Conservation (phyloP, 2,329 filamentous ascomycete genomes). For the Sodiomyces alkalinus region DNA sequence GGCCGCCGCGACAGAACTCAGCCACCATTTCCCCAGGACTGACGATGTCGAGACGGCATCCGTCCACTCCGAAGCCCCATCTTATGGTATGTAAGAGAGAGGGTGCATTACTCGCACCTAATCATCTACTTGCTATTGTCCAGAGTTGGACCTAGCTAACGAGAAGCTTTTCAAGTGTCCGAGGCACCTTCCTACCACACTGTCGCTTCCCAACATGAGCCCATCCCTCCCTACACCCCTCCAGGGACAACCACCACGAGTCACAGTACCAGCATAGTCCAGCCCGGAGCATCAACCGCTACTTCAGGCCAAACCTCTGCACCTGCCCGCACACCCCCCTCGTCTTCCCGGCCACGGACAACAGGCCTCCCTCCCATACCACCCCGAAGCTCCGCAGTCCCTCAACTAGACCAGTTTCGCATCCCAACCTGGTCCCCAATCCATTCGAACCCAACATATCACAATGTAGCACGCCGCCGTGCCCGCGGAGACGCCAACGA, state of each 20-base stretch:
- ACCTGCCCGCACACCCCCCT: conserved; percentile 5
- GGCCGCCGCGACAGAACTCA: conserved; percentile 1
- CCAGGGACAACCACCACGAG: conserved; percentile 10
- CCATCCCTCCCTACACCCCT: conserved; percentile 36
- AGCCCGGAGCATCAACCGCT: conserved; percentile 5
- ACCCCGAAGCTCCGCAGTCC: conserved; percentile 13
- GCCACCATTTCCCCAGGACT: conserved; percentile 10
- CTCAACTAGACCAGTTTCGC: conserved; percentile 34
- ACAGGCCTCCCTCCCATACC: conserved; percentile 37
- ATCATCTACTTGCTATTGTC: too few relatives aligned
- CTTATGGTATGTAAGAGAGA: conserved; percentile 50
- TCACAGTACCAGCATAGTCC: conserved; percentile 7
- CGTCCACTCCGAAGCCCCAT: conserved; percentile 51
- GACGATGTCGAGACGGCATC: conserved; percentile 54
- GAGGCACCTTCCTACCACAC: conserved; percentile 52
- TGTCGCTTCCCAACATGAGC: conserved; percentile 28
- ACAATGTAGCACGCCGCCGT: conserved; percentile 48
- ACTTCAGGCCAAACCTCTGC: conserved; percentile 11
- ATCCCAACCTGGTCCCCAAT: conserved; percentile 43
- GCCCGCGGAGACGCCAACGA: conserved; percentile 26
- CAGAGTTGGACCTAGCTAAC: too few relatives aligned
- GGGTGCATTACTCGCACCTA: too few relatives aligned
- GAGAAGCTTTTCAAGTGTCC: conserved; percentile 29
- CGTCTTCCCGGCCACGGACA: conserved; percentile 15
- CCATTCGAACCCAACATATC: conserved; percentile 41